Evolutionary conservation across 768 basidiomycete species (phyloP), one percentile per base, ranked within the genome.

Genomic region (Clathrus columnatus): DNA sequence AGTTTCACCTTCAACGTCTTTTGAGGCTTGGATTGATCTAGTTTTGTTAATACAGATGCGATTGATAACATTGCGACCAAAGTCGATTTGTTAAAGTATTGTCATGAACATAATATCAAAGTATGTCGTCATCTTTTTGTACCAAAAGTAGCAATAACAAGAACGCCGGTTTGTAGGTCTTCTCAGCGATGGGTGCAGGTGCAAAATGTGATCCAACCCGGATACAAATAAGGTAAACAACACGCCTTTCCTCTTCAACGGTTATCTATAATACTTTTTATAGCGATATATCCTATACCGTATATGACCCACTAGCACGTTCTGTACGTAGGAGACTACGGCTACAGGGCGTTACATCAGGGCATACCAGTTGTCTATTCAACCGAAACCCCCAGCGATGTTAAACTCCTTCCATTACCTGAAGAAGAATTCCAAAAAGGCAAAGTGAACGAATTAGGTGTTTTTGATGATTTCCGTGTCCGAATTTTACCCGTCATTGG

Each of bases 61-160:
- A 99, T 98, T 57, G 95, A 98, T 70, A 98, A 99, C 65, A 95
- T 98, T 59, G 80, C 87, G 47, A 95, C 95, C 0, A 98, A 99
- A 67, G 91, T 96, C 10, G 94, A 98, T 63, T 74, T 98, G 44
- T 77, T 99, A 7, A 83, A 87, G 56, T 86, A 94, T 68, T 99
- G 95, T 63, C 80, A 87, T 62, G 80, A 84, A 54, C 74, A 85
- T 59, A 65, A 75, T 17, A 82, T 98, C 68, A 92, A 89, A 73
- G 91, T 87, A 47, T 2, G 68, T 54, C 20, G n/a, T 5, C 5
- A 5, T 44, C 11, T 20, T 10, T 58, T 23, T 11, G 18, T 27
- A n/a, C 42, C 14, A 49, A 60, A n/a, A 49, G 10, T 46, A 41
- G 18, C 27, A 14, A n/a, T 21, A 30, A 29, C 18, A 26, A 30